Evolutionary conservation across 1,139 yeast species (phyloP).

Genomic region (Sugiyamaella xylanicola): DNA sequence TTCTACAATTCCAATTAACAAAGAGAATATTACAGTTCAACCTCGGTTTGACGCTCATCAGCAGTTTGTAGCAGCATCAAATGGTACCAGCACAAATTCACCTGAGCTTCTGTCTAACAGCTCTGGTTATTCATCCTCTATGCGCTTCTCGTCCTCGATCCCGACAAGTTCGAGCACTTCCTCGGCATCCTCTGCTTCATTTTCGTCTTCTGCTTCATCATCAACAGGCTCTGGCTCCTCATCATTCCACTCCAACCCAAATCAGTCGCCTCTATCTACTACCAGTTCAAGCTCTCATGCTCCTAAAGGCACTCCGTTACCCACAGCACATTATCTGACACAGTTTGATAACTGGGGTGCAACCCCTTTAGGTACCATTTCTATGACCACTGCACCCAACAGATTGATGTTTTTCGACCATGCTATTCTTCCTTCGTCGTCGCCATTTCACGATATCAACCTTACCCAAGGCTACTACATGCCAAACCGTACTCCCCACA

Average conservation of each 20-base stretch:
- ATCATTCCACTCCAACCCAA: neutral
- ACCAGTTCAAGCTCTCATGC: neutral
- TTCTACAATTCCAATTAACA: no score
- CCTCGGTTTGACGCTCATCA: slow-evolving; percentile 6
- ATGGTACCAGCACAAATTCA: slow-evolving; percentile 1
- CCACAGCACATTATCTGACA: slow-evolving; percentile 7
- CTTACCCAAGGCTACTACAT: neutral
- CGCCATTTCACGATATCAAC: slow-evolving; percentile 1
- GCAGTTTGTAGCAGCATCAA: slow-evolving; percentile 3
- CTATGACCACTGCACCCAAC: slow-evolving; percentile 6
- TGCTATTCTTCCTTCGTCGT: slow-evolving; percentile 1
- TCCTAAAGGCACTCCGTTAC: neutral
- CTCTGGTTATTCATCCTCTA: slow-evolving; percentile 2
- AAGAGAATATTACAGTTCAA: neutral
- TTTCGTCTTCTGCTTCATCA: neutral
- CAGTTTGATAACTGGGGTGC: slow-evolving; percentile 12
- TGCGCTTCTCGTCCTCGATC: neutral
- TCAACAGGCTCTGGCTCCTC: neutral
- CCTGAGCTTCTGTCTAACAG: neutral
- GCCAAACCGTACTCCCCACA: slow-evolving; percentile 8
- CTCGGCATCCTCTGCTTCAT: neutral
- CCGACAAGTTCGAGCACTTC: neutral
- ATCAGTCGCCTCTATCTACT: slow-evolving; percentile 1
- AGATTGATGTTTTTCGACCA: slow-evolving; percentile 14
- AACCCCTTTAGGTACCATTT: slow-evolving; percentile 7